Evolutionary conservation across 2,329 filamentous ascomycete genomes (phyloP), one percentile per base, ranked within the genome.

Genomic region (Aspergillus persii): DNA sequence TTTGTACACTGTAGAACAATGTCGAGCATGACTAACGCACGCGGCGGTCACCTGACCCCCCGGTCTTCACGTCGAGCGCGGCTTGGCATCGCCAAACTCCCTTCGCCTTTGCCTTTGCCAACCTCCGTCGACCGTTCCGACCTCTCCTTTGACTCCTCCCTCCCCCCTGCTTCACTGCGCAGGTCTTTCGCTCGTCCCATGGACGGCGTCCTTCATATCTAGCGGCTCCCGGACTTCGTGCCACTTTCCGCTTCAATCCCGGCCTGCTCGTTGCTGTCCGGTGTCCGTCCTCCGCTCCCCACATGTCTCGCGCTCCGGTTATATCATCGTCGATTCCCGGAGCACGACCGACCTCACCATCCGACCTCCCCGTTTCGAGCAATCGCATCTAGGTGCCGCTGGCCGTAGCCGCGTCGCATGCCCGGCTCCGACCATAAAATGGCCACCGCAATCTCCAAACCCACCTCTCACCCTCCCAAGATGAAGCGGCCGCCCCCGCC

Each of bases 401-500:
- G 58, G 49, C 55, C 54, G 53, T 59, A 60, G 54, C 57, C 53
- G 58, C 50, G 54, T 69, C 58, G 66, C 66, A 65, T 63, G 49
- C 46, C 51, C 49, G 57, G 59, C 57, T 54, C 64, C 59, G 63
- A 62, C 66, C 71, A 27, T 47, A 47, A 56, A 53, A 79, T 79
- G 78, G 77, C 77, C 55, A 80, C 77, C 52, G 76, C 76, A 54
- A 71, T 80, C 51, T 77, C 77, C 47, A 78, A 78, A 67, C 74
- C 74, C 52, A 70, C 74, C 58, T 73, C 78, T 53, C 74, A 79
- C 66, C 72, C 79, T 60, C 71, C 74, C 65, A 92, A 91, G 77
- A 83, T 85, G 64, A 92, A 91, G 77, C 87, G 88, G 39, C 87
- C 86, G 61, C 79, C 84, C 54, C 86, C 86, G 41, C 82, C 87